Percentiles rank a stretch among this genome's conserved stretches.
These are phyloP conservation scores for Globisporangium splendens DNA, from an alignment of 352 stramenopile species.

Conservation along the genomic window DNA sequence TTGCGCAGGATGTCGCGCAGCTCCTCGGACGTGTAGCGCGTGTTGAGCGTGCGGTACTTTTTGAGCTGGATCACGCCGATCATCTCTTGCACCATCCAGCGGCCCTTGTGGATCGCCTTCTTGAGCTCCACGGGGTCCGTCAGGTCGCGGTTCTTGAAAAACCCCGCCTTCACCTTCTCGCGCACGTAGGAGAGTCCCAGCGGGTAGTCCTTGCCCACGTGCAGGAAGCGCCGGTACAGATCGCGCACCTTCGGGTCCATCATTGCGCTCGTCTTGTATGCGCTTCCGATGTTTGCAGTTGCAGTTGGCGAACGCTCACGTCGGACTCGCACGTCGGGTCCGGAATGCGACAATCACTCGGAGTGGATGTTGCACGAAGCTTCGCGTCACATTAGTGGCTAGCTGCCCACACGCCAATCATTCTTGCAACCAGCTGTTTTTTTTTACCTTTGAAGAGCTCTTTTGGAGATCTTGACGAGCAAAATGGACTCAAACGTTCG, in stretches of 20 bases:
- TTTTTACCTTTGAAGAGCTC: neutral
- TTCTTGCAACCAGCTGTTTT: neutral
- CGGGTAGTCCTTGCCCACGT: constrained; percentile 94
- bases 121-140: constrained; percentile 35
- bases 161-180: constrained; percentile 87
- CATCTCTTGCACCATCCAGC: constrained; percentile 95
- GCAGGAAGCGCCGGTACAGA: constrained; percentile 94
- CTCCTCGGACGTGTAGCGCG: constrained; percentile 86
- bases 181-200: constrained; percentile 90
- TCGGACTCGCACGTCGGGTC: no score
- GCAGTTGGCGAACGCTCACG: no score
- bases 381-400: constrained; percentile 6
- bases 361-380: neutral
- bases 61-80: constrained; percentile 96
- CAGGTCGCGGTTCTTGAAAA: constrained; percentile 86
- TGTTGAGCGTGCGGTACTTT: constrained; percentile 95
- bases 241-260: constrained; percentile 95
- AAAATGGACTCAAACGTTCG: neutral
- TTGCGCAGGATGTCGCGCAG: constrained; percentile 37
- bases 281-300: no score
- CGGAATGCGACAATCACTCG: no score
- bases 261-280: neutral
- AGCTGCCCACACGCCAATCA: constrained; percentile 3
- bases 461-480: neutral
- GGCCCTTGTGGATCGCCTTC: constrained; percentile 91